Base-by-base conservation (phyloP, 768 basidiomycete species). In the Tulasnella sp. region DNA sequence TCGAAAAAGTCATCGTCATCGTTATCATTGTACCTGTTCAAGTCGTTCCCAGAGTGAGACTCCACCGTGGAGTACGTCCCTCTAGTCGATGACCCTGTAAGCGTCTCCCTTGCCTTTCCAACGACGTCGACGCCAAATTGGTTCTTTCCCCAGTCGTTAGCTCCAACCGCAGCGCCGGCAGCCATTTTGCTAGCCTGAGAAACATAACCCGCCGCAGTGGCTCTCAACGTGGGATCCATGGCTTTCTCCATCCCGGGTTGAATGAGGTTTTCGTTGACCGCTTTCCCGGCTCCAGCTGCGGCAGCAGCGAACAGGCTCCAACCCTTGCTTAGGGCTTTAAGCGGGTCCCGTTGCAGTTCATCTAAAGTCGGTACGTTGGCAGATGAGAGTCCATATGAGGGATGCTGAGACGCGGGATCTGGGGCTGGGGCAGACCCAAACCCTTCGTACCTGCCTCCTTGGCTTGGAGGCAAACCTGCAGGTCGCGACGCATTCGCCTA, bases 281-380 rank as follows among this genome's bases (percentile, higher is more conserved):
- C 90, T 76, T 87, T 87, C 5, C 88, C 86, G 22, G 95, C 95
- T 67, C 89, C 91, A 0, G 81, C 86, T 16, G 98, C 89, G 39
- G 89, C 94, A 0, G 91, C 86, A 35, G 93, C 90, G 78, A 99
- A 90, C n/a, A 98, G 81, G 32, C 94, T 93, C 97, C 97, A 98
- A 62, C 95, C 94, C 82, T 98, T 98, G 77, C 87, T 87, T 16
- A 98, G 80, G 0, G 96, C 95, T 9, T 86, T 88, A 41, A 90
- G 80, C 0, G 96, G 96, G 77, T 94, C 93, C 62, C 90, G 87
- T 78, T 96, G 92, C 36, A 98, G 81, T 22, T 99, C 95, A 47
- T 82, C 80, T 2, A 98, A 78, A 0, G 88, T 85, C 0, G 96
- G 96, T 12, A 90, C 89, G 39, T 89, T 86, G 11, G 89, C 87